phyloP scores from a whole-genome alignment of 2,329 filamentous ascomycete species.

The Cordyceps fumosorosea region DNA sequence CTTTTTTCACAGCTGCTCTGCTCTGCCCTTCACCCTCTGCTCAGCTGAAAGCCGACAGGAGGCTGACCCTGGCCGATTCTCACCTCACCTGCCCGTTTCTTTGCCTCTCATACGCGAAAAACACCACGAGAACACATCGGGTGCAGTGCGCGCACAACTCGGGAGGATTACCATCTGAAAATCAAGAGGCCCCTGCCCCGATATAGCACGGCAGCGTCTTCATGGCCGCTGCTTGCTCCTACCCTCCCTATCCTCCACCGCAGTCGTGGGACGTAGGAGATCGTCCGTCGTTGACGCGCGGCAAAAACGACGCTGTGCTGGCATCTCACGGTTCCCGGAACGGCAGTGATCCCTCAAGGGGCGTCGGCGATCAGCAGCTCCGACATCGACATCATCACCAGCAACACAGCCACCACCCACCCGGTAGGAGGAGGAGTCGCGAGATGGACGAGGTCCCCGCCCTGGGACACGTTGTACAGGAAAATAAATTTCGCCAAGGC shows the following conservation, averaged over 20 bases:
- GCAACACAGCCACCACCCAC: neutral
- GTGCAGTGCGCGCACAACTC: neutral
- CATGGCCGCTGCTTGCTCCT: neutral
- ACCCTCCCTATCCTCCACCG: neutral
- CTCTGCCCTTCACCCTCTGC: neutral
- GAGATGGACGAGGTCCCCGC: neutral
- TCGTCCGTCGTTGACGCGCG: neutral
- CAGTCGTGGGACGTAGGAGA: neutral
- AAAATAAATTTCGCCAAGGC: neutral
- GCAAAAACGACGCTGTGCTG: neutral
- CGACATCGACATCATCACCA: neutral
- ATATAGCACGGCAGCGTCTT: neutral
- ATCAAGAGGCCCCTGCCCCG: neutral
- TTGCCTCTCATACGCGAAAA: neutral
- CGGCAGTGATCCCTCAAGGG: neutral
- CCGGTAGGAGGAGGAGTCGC: neutral
- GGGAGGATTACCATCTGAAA: neutral
- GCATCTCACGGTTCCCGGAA: neutral
- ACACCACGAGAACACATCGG: neutral
- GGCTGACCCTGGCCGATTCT: neutral
- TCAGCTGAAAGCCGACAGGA: neutral
- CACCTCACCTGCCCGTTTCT: neutral
- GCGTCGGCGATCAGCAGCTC: no score
- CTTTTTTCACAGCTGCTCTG: no score
- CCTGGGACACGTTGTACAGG: neutral